Conservation (phyloP, 768 basidiomycete species). For the Russula virescens region DNA sequence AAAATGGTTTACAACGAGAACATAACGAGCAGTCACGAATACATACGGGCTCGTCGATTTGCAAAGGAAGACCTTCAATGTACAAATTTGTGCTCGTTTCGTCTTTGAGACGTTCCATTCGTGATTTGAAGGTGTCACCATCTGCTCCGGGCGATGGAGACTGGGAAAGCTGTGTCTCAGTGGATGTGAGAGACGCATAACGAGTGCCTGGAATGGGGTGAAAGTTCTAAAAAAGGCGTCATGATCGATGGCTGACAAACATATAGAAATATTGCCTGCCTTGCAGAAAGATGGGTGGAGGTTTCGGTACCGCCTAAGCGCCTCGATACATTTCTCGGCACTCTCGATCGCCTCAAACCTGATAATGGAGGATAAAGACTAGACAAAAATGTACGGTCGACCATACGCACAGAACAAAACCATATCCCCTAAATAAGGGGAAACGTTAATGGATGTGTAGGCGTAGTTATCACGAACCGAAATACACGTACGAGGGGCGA, state of each 20-base stretch:
- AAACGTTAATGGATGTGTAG: neutral
- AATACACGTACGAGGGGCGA: constrained; percentile 44
- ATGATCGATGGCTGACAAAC: neutral
- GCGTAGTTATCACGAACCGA: neutral
- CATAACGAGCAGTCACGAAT: neutral
- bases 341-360: constrained; percentile 65
- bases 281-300: constrained; percentile 86
- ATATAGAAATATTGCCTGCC: constrained; percentile 35
- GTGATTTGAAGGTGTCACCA: constrained; percentile 55
- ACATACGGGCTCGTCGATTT: constrained; percentile 58
- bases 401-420: constrained; percentile 66
- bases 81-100: constrained; percentile 68
- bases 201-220: constrained; percentile 79
- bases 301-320: constrained; percentile 65
- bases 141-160: constrained; percentile 15
- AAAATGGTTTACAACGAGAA: neutral
- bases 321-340: constrained; percentile 69
- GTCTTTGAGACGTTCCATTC: constrained; percentile 72
- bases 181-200: constrained; percentile 38
- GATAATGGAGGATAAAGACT: neutral
- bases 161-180: constrained; percentile 11
- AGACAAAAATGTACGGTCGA: neutral
- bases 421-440: constrained; percentile 52
- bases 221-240: constrained; percentile 41
- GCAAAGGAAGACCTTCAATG: constrained; percentile 74